Percentiles rank a stretch among this genome's conserved stretches.
These are phyloP conservation scores for Urostyla sp. DNA, from an alignment of 73 alveolate species.

Conservation along the genomic window DNA sequence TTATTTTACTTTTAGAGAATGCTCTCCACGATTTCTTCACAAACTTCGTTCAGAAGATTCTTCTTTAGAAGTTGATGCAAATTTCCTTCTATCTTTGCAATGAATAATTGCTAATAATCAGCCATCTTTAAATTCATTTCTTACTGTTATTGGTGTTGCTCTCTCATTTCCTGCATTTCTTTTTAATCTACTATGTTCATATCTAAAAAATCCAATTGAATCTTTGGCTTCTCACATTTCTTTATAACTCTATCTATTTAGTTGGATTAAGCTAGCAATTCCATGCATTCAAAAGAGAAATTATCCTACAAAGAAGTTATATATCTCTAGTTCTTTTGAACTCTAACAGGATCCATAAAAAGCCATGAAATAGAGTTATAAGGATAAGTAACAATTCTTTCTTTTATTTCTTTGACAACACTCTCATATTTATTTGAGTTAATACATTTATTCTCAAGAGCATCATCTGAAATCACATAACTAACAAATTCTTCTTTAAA, in stretches of 20 bases:
- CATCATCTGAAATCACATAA: not conserved
- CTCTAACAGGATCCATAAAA: slow-evolving; percentile 3
- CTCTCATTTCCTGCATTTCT: slow-evolving; percentile 15
- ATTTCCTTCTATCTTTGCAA: slow-evolving; percentile 4
- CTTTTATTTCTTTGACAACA: slow-evolving; percentile 27
- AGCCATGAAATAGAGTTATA: slow-evolving; percentile 41
- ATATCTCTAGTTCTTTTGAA: not conserved
- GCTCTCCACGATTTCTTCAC: slow-evolving; percentile 22
- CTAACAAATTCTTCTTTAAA: slow-evolving; percentile 30
- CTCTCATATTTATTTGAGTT: slow-evolving; percentile 12
- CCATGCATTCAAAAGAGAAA: not conserved
- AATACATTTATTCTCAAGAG: slow-evolving; percentile 9
- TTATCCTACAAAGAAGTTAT: slow-evolving; percentile 5
- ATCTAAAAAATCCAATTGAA: slow-evolving; percentile 18
- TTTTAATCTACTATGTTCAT: slow-evolving; percentile 18
- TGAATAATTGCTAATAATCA: not conserved
- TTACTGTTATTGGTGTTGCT: not conserved
- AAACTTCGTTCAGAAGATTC: not conserved
- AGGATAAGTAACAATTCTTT: slow-evolving; percentile 1
- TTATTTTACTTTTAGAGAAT: not conserved
- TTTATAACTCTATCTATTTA: slow-evolving; percentile 3
- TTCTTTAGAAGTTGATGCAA: not conserved
- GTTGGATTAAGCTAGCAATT: not conserved
- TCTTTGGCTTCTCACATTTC: not conserved
- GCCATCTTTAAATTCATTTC: not conserved